Percentiles rank a stretch among this genome's conserved stretches.
Conservation (phyloP, 495 filamentous ascomycete genomes). For the Niebla homalea region DNA sequence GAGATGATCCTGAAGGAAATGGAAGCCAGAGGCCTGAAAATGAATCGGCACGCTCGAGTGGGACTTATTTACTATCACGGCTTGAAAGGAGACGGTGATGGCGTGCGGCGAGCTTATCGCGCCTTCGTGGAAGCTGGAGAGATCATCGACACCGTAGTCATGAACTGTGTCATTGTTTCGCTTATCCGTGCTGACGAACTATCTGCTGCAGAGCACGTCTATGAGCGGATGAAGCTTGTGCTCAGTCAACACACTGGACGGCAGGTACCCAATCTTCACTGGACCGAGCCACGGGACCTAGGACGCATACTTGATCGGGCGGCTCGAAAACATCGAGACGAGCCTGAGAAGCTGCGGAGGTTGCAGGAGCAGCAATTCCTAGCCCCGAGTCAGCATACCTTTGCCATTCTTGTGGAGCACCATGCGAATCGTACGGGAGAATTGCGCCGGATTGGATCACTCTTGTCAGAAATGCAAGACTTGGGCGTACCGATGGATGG, state of each 20-base stretch:
- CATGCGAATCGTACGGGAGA: conserved; percentile 40
- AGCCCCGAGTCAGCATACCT: conserved; percentile 50
- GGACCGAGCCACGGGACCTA: conserved; percentile 35
- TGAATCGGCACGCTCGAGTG: conserved; percentile 64
- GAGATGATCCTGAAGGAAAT: conserved; percentile 79
- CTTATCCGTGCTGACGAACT: conserved; percentile 61
- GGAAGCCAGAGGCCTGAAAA: conserved; percentile 44
- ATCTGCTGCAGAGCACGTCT: conserved; percentile 60
- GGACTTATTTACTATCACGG: conserved; percentile 74
- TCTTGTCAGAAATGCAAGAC: conserved; percentile 52
- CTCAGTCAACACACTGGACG: conserved; percentile 28
- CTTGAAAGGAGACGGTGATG: conserved; percentile 50
- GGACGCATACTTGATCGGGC: conserved; percentile 29
- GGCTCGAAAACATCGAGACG: conserved; percentile 41
- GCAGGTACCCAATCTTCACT: conserved; percentile 39
- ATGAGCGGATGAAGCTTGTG: conserved; percentile 62
- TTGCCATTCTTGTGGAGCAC: conserved; percentile 44
- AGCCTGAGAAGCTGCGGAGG: conserved; percentile 28
- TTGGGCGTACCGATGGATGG: conserved; percentile 44
- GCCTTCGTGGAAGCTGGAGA: conserved; percentile 69
- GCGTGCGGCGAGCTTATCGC: conserved; percentile 56
- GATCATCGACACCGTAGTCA: conserved; percentile 72
- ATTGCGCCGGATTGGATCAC: conserved; percentile 37
- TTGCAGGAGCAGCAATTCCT: conserved; percentile 43
- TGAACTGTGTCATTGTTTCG: conserved; percentile 74